These are phyloP conservation scores for Aplosporella prunicola DNA, from an alignment of 2,329 filamentous ascomycete species.

Conservation along the genomic window DNA sequence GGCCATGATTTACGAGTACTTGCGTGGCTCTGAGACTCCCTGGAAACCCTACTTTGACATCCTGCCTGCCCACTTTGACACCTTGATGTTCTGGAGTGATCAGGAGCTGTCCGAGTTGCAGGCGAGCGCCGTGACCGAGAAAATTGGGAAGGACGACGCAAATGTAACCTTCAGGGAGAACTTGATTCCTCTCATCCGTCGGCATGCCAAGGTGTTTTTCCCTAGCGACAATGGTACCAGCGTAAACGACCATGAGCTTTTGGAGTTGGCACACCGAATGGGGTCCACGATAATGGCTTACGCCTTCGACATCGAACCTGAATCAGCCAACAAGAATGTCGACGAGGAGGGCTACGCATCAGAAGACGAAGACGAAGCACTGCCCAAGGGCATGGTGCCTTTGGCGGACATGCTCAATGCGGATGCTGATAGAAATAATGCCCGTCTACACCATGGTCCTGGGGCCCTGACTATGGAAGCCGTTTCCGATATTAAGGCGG, in stretches of 20 bases:
- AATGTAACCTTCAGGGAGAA: conserved; percentile 57
- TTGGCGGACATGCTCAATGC: conserved; percentile 86
- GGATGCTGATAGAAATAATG: conserved; percentile 72
- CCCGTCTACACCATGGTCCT: conserved; percentile 52
- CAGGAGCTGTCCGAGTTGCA: conserved; percentile 63
- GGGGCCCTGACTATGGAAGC: conserved; percentile 59
- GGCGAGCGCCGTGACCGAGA: conserved; percentile 64
- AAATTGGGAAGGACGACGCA: conserved; percentile 65
- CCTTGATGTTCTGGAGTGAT: conserved; percentile 79
- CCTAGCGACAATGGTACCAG: conserved; percentile 23
- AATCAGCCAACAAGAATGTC: conserved; percentile 40
- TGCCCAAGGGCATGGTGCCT: conserved; percentile 75
- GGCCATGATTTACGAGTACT: conserved; percentile 68
- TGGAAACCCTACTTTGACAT: conserved; percentile 76
- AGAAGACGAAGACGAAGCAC: conserved; percentile 38
- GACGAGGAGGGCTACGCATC: conserved; percentile 45
- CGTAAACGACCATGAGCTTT: conserved; percentile 37
- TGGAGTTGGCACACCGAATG: conserved; percentile 63
- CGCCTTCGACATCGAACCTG: conserved; percentile 67
- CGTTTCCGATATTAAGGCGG: conserved; percentile 56
- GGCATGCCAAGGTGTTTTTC: conserved; percentile 29
- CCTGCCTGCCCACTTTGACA: conserved; percentile 63
- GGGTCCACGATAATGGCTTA: conserved; percentile 88
- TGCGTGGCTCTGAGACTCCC: conserved; percentile 48
- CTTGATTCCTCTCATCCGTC: conserved; percentile 44